Base-by-base conservation (phyloP, 1,284 basidiomycete genomes). In the Garcileccinum viscosum region DNA sequence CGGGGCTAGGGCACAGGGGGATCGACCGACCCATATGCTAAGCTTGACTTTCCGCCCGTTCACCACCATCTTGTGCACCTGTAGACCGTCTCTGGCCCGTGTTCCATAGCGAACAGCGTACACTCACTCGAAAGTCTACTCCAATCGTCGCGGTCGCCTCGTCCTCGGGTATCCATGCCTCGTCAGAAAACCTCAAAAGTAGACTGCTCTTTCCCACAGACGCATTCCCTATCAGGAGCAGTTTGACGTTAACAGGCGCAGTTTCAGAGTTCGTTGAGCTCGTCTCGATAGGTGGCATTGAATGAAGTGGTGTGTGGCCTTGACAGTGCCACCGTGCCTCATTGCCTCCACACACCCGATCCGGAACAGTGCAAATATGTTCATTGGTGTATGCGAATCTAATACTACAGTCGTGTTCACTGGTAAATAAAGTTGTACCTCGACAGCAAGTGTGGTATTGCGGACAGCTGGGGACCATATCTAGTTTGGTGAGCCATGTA, bases 71-170 rank as follows among this genome's bases (percentile, higher is more conserved):
- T 93, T 93, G 77, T 93, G 92, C 22, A 93, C 91, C 91, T 93
- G 77, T 61, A 38, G n/a, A 60, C 40, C 11, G 30, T 53, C 38
- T 53, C 1, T 32, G 33, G 56, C 7, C 30, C 50, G 30, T 53
- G 24, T 30, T 19, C 5, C 56, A 12, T 59, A n/a, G n/a, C 35
- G n/a, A 35, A 22, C 42, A 9, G 27, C 3, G 35, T 1, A 11
- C 12, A 85, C 90, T 78, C 80, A 92, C 92, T 71, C 92, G 84
- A 80, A 93, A 94, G 79, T 94, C 93, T 1, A 94, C 92, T 15
- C 94, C 95, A 76, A 98, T 98, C n/a, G 96, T 98, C 32, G 96
- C 95, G 67, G 92, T 93, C 58, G 93, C 91, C 83, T 99, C 97
- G 77, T 99, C 97, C 76, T 98, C 95, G 30, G 94, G 92, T 38